Percentiles rank a stretch among this genome's conserved stretches.
Evolutionary conservation across 2,329 filamentous ascomycete genomes (phyloP).

Genomic region (Alternaria longipes): DNA sequence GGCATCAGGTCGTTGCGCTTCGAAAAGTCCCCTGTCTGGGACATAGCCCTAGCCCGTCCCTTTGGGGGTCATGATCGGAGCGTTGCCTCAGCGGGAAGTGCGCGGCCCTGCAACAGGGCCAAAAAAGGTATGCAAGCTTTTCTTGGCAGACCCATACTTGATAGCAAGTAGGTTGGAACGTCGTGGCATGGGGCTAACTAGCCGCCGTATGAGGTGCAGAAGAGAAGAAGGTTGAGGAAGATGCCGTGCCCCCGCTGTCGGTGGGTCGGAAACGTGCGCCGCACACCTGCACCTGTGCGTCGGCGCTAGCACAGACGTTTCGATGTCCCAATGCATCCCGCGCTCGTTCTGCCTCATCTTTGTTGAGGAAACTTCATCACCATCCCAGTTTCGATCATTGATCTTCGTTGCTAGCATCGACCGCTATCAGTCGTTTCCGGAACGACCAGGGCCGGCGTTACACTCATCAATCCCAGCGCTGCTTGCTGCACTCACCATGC

Average conservation of each 20-base stretch:
- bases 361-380: conserved; percentile 15
- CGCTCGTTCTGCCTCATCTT: conserved; percentile 6
- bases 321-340: conserved; percentile 4
- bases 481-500: conserved; percentile 5
- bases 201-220: conserved; percentile 11
- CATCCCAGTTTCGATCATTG: conserved; percentile 13
- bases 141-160: conserved; percentile 15
- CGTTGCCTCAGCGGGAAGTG: conserved; percentile 12
- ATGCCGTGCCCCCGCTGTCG: conserved; percentile 10
- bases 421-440: conserved; percentile 10
- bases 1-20: conserved; percentile 2
- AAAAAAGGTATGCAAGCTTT: conserved; percentile 15
- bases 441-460: conserved; percentile 2
- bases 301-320: conserved; percentile 16
- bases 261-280: conserved; percentile 16
- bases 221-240: conserved; percentile 11
- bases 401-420: conserved; percentile 14
- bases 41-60: conserved; percentile 6
- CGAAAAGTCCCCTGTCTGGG: conserved; percentile 16
- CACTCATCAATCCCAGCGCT: conserved; percentile 3
- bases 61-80: conserved; percentile 19
- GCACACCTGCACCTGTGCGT: conserved; percentile 6
- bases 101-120: conserved; percentile 11
- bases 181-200: conserved; percentile 18
- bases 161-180: conserved; percentile 9